Conservation (phyloP, 257 asterid species). For the Gentiana dahurica region DNA sequence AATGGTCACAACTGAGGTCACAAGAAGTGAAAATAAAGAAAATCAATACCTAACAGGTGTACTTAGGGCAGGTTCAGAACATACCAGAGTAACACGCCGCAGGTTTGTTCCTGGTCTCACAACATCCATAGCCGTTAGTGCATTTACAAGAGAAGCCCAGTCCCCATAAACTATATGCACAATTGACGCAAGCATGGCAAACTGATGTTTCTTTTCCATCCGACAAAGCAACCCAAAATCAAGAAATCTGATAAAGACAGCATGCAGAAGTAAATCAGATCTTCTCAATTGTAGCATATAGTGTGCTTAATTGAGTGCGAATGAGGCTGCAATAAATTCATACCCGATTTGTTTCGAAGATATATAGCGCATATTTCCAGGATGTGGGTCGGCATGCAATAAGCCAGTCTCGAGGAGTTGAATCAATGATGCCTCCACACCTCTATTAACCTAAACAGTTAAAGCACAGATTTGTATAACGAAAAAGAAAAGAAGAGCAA, state of each 20-base stretch:
- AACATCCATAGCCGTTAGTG: conserved; percentile 82
- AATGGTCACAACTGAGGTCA: not conserved
- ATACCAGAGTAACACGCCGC: conserved; percentile 76
- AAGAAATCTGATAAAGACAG: conserved; percentile 51
- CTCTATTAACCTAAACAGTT: conserved; percentile 64
- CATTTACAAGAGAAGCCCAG: conserved; percentile 80
- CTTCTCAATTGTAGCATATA: not conserved
- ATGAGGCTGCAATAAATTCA: not conserved
- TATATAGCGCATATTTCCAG: conserved; percentile 78
- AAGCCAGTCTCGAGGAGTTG: conserved; percentile 97
- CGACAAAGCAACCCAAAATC: conserved; percentile 98
- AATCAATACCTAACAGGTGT: not conserved
- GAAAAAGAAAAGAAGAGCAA: conserved; percentile 1
- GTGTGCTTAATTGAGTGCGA: not conserved
- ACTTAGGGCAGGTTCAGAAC: conserved; percentile 13
- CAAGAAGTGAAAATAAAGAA: conserved; percentile 7
- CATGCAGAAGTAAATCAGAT: conserved; percentile 8
- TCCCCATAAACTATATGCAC: conserved; percentile 91
- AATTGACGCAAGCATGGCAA: conserved; percentile 85
- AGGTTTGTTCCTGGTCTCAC: conserved; percentile 75
- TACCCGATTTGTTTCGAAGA: conserved; percentile 85
- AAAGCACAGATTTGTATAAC: not conserved
- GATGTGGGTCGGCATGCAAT: conserved; percentile 97
- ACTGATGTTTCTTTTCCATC: conserved; percentile 90
- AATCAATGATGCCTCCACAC: conserved; percentile 82